Conservation (phyloP, 2,329 filamentous ascomycete species). For the Ophiostoma sp. region DNA sequence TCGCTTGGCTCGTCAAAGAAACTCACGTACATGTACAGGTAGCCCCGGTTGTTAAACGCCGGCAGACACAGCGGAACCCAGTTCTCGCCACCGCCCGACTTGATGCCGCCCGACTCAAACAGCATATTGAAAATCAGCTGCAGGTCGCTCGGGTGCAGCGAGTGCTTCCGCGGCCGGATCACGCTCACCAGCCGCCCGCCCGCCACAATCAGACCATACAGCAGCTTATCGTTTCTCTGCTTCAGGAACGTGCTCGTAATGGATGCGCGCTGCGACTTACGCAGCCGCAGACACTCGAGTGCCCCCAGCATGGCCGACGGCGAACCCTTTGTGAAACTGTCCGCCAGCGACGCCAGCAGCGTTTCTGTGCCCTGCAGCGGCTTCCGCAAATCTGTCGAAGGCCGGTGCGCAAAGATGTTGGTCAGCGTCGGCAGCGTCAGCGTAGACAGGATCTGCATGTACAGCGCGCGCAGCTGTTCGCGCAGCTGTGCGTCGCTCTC, state of each 20-base stretch:
- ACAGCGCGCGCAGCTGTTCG: conserved; percentile 83
- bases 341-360: conserved; percentile 82
- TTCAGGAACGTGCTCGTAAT: conserved; percentile 88
- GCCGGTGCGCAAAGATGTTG: conserved; percentile 80
- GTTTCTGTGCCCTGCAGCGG: conserved; percentile 88
- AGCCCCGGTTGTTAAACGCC: conserved; percentile 94
- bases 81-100: conserved; percentile 84
- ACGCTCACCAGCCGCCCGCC: conserved; percentile 92
- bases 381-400: conserved; percentile 87
- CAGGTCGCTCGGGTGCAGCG: conserved; percentile 88
- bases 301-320: conserved; percentile 83
- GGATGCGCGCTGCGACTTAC: conserved; percentile 76
- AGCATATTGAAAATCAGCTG: conserved; percentile 99
- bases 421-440: conserved; percentile 81
- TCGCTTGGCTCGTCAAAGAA: conserved; percentile 62
- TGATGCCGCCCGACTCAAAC: conserved; percentile 88
- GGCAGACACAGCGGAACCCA: conserved; percentile 96
- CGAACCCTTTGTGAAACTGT: conserved; percentile 90
- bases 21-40: conserved; percentile 98
- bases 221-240: conserved; percentile 66
- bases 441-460: conserved; percentile 97
- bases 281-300: conserved; percentile 85
- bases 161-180: conserved; percentile 88
- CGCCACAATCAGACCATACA: conserved; percentile 91
- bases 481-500: conserved; percentile 87